These are phyloP conservation scores for Xerocomellus amylosporus DNA, from an alignment of 768 basidiomycete species.

Conservation along the genomic window DNA sequence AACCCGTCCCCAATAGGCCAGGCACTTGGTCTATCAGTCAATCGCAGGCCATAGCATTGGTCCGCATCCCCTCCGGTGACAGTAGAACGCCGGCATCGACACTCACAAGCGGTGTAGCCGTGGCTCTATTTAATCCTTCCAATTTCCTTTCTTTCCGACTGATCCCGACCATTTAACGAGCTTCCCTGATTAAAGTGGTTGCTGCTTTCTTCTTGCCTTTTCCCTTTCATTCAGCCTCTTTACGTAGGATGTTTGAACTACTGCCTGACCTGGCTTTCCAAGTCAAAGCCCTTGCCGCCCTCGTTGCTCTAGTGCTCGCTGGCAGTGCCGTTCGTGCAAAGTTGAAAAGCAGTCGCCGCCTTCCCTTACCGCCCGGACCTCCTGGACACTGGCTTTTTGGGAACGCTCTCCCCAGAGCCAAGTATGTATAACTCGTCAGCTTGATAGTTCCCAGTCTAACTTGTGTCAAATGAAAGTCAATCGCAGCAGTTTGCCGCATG, in stretches of 20 bases:
- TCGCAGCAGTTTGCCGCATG: constrained; percentile 53
- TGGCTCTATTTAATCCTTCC: no score
- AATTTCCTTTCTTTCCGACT: not conserved
- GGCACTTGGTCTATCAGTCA: not conserved
- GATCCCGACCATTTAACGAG: constrained; percentile 19
- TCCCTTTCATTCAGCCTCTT: not conserved
- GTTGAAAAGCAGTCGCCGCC: constrained; percentile 9
- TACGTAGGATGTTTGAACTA: constrained; percentile 7
- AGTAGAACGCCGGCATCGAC: not conserved
- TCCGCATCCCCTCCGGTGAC: not conserved
- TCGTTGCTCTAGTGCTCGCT: constrained; percentile 19
- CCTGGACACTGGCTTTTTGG: constrained; percentile 36
- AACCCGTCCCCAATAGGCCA: no score
- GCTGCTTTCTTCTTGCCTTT: not conserved
- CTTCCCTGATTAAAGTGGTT: not conserved
- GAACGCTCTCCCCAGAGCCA: constrained; percentile 24
- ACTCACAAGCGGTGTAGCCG: no score
- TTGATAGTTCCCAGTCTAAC: not conserved
- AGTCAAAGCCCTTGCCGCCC: constrained; percentile 17
- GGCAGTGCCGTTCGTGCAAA: constrained; percentile 7
- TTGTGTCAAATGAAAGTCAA: constrained; percentile 12
- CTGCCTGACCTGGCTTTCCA: constrained; percentile 4
- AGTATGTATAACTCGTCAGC: constrained; percentile 16
- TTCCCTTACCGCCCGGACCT: constrained; percentile 32
- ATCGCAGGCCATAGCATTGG: not conserved